Base-by-base conservation (phyloP, 2,329 filamentous ascomycete species). In the Epicoccum nigrum region DNA sequence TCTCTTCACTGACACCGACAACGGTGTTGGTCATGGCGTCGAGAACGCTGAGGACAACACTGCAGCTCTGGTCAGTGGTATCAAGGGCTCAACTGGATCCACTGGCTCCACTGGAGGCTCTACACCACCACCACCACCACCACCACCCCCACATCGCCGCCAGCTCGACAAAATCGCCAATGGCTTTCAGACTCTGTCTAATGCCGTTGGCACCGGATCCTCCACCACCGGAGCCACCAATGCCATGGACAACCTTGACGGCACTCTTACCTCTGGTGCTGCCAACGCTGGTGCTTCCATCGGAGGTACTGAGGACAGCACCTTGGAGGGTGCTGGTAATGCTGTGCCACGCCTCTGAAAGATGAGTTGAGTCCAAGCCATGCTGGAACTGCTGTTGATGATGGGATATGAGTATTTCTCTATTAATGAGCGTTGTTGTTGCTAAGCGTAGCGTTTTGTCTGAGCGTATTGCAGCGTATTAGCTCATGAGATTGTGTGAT, bases 151-250 rank as follows among this genome's bases (percentile, higher is more conserved):
- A 9, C 7, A 8, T 9, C 47, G 40, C 34, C 32, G 47, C 7
- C 47, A 51, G n/a, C 16, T 23, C 9, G 40, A 51, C 34, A 51
- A 51, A 13, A 33, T 51, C 7, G 17, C 32, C n/a, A 19, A 44
- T 11, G 47, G 47, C 4, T 11, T 32, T 8, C 47, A 51, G 12
- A 15, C 16, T 17, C n/a, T 51, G 3, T 37, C 39, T 5, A 16
- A 45, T n/a, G 31, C 47, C 8, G 19, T 11, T 7, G 47, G 47
- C 7, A 28, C 33, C 16, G 47, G 47, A 12, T 11, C 17, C 11
- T 20, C 25, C 11, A 51, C 40, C 5, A 27, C 8, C 2, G 15
- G 17, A 7, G 15, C 16, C 6, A 32, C 33, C 4, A 27, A 16
- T 7, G 7, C n/a, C 2, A 17, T 38, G 7, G 40, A 32, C 15